Evolutionary conservation across 176 grass and related monocot species (phyloP).

Genomic region (Aegilops sharonensis): DNA sequence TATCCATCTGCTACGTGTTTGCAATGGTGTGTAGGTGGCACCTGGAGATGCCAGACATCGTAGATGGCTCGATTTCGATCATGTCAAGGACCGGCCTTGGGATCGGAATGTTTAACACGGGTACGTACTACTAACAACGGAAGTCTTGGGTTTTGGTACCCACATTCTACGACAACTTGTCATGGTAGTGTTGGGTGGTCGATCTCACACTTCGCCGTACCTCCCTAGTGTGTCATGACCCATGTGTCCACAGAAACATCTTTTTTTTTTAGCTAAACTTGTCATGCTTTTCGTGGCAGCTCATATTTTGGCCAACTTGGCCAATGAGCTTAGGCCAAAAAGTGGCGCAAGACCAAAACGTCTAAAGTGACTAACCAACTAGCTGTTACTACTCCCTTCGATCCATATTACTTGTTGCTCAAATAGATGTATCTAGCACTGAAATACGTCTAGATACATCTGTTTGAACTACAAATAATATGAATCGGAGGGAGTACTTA

Average conservation of each 20-base stretch:
- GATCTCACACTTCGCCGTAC: background rate
- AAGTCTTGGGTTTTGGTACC: background rate
- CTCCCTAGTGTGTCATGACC: too few species aligned
- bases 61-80: conserved; percentile 66
- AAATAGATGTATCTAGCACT: too few species aligned
- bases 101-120: conserved; percentile 80
- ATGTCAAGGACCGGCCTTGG: conserved; percentile 78
- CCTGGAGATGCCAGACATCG: conserved; percentile 60
- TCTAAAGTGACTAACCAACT: background rate
- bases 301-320: too few species aligned
- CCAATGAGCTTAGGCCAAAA: too few species aligned
- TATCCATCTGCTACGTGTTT: background rate
- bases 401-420: too few species aligned
- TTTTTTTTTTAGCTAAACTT: background rate
- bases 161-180: background rate
- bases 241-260: background rate
- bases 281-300: background rate
- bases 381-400: background rate
- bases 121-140: conserved; percentile 17
- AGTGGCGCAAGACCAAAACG: too few species aligned
- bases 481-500: too few species aligned
- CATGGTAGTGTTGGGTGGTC: background rate
- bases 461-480: too few species aligned
- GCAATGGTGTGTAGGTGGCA: conserved; percentile 46
- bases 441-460: too few species aligned